Conservation (phyloP, 2,329 filamentous ascomycete genomes). For the Phaeosphaeria sp. region DNA sequence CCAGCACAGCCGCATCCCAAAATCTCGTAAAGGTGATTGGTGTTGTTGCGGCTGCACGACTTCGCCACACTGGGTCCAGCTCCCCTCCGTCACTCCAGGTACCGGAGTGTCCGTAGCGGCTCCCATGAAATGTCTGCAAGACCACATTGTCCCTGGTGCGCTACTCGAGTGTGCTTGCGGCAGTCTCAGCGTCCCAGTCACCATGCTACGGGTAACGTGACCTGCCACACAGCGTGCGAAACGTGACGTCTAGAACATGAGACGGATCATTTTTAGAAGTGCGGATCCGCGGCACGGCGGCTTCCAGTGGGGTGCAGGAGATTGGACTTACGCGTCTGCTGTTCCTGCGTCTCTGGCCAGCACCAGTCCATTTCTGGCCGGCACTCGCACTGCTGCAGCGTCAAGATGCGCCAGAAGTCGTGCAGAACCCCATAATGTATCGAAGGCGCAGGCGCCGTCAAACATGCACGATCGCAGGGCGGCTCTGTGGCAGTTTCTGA, state of each 20-base stretch:
- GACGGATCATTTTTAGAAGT: constrained; percentile 20
- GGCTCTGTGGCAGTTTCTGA: background rate
- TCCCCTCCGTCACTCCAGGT: constrained; percentile 9
- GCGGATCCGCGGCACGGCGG: constrained; percentile 18
- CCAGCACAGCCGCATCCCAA: background rate
- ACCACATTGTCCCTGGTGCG: no score
- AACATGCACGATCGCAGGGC: background rate
- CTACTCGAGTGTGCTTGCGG: no score
- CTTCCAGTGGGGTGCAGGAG: constrained; percentile 18
- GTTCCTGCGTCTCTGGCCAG: constrained; percentile 2
- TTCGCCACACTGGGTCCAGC: constrained; percentile 25
- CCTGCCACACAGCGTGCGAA: constrained; percentile 1
- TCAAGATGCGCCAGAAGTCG: background rate
- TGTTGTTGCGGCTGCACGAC: constrained; percentile 3
- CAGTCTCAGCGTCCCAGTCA: background rate
- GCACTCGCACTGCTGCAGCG: background rate
- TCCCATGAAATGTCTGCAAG: no score
- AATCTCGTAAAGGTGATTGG: constrained; percentile 12
- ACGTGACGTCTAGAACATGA: constrained; percentile 14
- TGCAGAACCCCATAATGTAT: background rate
- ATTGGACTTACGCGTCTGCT: constrained; percentile 24
- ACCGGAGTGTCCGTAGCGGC: constrained; percentile 11
- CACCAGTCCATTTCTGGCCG: background rate
- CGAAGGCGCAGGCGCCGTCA: background rate
- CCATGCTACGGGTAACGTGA: background rate